Conservation (phyloP, 768 basidiomycete species). For the Mrakia gelida region DNA sequence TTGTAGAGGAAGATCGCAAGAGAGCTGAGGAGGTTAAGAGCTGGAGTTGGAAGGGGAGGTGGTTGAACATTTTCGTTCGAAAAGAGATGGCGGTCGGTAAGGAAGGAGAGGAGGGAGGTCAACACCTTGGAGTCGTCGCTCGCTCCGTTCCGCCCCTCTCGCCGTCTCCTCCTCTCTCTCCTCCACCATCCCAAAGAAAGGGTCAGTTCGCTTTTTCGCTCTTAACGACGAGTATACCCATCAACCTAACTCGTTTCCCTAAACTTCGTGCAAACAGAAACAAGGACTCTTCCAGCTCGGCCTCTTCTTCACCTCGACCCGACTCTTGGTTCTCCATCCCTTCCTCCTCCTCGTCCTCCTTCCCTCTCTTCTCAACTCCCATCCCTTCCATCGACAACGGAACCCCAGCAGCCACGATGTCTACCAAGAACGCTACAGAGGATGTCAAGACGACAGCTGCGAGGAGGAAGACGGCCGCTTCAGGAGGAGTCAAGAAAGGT, state of each 20-base stretch:
- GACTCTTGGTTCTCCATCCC: neutral
- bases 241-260: no score
- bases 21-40: neutral
- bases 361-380: neutral
- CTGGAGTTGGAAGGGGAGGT: neutral
- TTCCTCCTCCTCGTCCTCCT: no score
- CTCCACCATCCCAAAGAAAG: no score
- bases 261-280: no score
- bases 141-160: no score
- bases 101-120: neutral
- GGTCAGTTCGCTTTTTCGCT: no score
- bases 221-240: no score
- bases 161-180: no score
- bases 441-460: conserved; percentile 20
- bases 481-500: conserved; percentile 21
- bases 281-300: no score
- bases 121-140: no score
- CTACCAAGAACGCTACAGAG: neutral
- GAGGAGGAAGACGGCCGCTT: neutral
- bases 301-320: no score
- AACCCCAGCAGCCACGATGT: neutral
- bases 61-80: neutral
- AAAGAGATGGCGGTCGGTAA: neutral
- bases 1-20: neutral
- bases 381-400: neutral